phyloP scores from a whole-genome alignment of 192 early-diverging fungal species.

The Podochytrium sp. region DNA sequence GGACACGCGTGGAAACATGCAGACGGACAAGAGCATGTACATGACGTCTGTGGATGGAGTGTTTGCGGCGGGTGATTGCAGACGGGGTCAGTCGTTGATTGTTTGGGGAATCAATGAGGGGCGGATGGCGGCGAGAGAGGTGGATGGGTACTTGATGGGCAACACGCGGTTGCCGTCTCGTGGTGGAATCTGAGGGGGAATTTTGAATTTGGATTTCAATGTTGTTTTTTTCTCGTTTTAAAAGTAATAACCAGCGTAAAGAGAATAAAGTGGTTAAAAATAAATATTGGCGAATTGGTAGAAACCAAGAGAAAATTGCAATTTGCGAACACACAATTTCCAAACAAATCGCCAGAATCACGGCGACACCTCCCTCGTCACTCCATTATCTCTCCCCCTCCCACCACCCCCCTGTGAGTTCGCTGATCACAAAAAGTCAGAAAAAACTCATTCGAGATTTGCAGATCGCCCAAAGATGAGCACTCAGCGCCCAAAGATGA shows the following conservation, averaged over 20 bases:
- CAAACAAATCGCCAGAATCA: too few relatives aligned
- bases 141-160: conserved; percentile 83
- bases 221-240: conserved; percentile 8
- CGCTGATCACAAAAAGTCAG: too few relatives aligned
- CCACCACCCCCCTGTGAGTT: too few relatives aligned
- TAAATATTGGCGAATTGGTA: too few relatives aligned
- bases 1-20: conserved; percentile 78
- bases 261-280: too few relatives aligned
- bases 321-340: too few relatives aligned
- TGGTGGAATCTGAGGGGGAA: conserved; percentile 70
- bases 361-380: too few relatives aligned
- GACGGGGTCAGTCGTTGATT: conserved; percentile 92
- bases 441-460: too few relatives aligned
- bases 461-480: background rate
- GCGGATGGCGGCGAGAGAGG: conserved; percentile 89
- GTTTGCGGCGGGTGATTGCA: conserved; percentile 97
- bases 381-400: too few relatives aligned
- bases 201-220: background rate
- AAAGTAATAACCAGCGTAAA: too few relatives aligned
- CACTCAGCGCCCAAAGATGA: conserved; percentile 10
- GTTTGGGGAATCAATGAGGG: conserved; percentile 99
- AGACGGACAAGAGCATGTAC: conserved; percentile 79
- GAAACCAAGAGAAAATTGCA: too few relatives aligned
- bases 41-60: conserved; percentile 77
- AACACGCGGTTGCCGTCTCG: conserved; percentile 83